These are phyloP conservation scores for Ceratocystiopsis brevicomis DNA, from an alignment of 2,329 filamentous ascomycete genomes.

Conservation along the genomic window DNA sequence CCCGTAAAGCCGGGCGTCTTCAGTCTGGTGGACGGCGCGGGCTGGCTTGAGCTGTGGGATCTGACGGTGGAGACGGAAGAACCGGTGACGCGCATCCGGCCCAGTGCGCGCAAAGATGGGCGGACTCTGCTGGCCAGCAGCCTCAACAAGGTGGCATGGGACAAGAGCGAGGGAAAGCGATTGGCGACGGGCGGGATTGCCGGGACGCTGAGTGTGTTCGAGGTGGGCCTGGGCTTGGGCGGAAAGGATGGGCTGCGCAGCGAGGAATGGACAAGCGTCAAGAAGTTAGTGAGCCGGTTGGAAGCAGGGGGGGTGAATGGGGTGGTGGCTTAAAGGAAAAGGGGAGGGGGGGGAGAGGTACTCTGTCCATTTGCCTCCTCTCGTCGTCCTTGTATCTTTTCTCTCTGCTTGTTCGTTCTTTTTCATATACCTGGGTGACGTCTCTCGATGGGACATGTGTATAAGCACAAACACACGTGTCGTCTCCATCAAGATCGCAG, in stretches of 20 bases:
- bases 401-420: too few relatives aligned
- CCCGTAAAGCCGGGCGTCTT: conserved; percentile 89
- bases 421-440: too few relatives aligned
- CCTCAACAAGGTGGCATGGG: conserved; percentile 89
- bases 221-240: conserved; percentile 65
- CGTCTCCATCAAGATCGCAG: too few relatives aligned
- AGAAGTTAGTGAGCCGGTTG: conserved; percentile 64
- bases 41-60: conserved; percentile 88
- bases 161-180: conserved; percentile 68
- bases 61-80: conserved; percentile 84
- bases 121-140: conserved; percentile 60
- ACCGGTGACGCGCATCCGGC: conserved; percentile 62
- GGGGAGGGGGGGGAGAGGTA: too few relatives aligned
- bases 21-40: conserved; percentile 81
- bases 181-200: conserved; percentile 85
- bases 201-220: conserved; percentile 78
- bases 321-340: too few relatives aligned
- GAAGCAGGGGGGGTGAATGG: conserved; percentile 40
- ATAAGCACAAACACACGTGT: too few relatives aligned
- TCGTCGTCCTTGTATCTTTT: too few relatives aligned
- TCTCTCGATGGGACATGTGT: too few relatives aligned
- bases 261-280: conserved; percentile 87
- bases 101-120: conserved; percentile 45
- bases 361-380: too few relatives aligned
- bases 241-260: conserved; percentile 66